These are phyloP conservation scores for Allomyces arbusculus DNA, from an alignment of 192 early-diverging fungal genomes.

Conservation along the genomic window DNA sequence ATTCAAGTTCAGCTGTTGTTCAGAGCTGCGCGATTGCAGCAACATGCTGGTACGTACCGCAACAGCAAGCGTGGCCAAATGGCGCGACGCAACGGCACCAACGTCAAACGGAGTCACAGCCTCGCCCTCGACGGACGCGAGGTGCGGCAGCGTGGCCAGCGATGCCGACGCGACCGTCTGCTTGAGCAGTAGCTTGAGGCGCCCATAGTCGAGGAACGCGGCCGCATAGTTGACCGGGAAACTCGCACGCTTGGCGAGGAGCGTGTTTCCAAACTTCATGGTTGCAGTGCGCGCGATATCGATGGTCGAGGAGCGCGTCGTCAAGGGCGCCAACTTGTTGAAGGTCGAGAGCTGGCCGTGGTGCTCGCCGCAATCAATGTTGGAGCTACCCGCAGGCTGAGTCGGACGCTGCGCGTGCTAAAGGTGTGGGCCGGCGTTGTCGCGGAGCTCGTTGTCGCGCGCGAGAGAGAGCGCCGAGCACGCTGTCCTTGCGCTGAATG, in stretches of 20 bases:
- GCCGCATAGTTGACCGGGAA: not conserved
- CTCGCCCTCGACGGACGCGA: not conserved
- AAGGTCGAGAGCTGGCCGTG: too few relatives aligned
- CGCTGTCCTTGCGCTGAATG: too few relatives aligned
- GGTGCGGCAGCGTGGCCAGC: not conserved
- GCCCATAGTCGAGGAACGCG: not conserved
- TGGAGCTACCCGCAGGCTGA: too few relatives aligned
- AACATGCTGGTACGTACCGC: not conserved
- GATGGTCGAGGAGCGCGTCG: too few relatives aligned
- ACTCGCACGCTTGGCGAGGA: not conserved
- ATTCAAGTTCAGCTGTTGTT: not conserved
- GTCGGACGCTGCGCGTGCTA: too few relatives aligned
- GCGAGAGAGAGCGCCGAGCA: too few relatives aligned
- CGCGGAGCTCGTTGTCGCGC: too few relatives aligned
- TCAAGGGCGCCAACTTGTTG: too few relatives aligned
- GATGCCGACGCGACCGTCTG: not conserved
- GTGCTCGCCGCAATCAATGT: too few relatives aligned
- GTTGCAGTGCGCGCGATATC: too few relatives aligned
- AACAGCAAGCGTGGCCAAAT: not conserved
- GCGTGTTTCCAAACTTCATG: not conserved
- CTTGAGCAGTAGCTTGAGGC: not conserved
- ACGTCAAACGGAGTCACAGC: not conserved
- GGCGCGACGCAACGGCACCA: not conserved
- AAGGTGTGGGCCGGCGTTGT: too few relatives aligned
- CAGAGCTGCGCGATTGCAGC: not conserved